Base-by-base conservation (phyloP, 2,329 filamentous ascomycete genomes). In the Aspergillus calidoustus region DNA sequence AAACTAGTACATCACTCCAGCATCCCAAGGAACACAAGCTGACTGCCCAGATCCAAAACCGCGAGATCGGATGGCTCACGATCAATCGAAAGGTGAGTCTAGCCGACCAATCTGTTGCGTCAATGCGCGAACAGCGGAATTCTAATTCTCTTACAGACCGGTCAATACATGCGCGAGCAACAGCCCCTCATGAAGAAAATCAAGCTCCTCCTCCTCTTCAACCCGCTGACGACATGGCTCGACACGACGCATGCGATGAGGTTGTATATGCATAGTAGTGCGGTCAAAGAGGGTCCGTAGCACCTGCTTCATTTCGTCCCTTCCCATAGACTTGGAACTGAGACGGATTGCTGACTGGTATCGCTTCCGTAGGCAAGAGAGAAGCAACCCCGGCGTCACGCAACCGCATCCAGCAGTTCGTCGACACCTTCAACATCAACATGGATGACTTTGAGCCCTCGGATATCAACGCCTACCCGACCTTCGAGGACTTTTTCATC, bases 161-260 rank as follows among this genome's bases (percentile, higher is more conserved):
- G 75, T 11, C 61, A 70, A 60, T 66, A 73, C 25, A 73, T 73
- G 58, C 76, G 77, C 23, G 77, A 82, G 62, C 72, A 80, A 60
- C 74, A 79, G 57, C 70, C 76, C 0, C 67, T 80, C 22, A 67
- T 68, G 59, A 78, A 81, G 66, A 81, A 81, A 56, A 22, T 80
- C 19, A 79, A 79, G 61, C 67, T 81, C 5, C 64, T 79, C 4
- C 25, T 81, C 0, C 71, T 81, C 7, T 80, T 81, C 70, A 81
- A 79, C 57, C 77, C 74, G 2, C 48, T 76, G 1, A 74, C 68
- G 7, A 78, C 79, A 69, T 80, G 76, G 78, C 69, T 80, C 38
- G 76, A 79, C 62, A 71, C 65, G 4, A 79, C 76, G 0, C 72
- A 76, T 57, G 59, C 67, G 7, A 71, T 80, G 71, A 72, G 77